Evolutionary conservation across 164 flowering plant species (phyloP).

Genomic region (Hamamelis virginiana): DNA sequence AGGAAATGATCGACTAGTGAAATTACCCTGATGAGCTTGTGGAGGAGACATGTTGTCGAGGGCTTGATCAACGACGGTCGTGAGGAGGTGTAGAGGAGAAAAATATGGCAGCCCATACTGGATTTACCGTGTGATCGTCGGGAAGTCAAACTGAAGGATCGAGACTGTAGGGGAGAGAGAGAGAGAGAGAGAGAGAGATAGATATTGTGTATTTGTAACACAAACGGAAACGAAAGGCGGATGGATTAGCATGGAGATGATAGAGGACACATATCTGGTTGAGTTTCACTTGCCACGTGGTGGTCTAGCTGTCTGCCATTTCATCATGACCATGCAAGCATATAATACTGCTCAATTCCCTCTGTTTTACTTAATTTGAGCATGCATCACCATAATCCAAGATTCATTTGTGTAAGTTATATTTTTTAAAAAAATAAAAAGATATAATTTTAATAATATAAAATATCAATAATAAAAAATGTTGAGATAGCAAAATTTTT

Average conservation of each 20-base stretch:
- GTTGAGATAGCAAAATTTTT: neutral
- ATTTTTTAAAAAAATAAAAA: too few relatives aligned
- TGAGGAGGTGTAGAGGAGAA: conserved; percentile 1
- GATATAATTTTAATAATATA: too few relatives aligned
- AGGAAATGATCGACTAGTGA: too few relatives aligned
- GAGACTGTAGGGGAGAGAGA: neutral
- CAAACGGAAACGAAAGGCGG: too few relatives aligned
- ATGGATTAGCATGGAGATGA: neutral
- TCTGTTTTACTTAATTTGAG: neutral
- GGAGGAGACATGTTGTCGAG: neutral
- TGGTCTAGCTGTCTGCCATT: neutral
- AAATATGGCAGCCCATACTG: neutral
- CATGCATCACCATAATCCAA: too few relatives aligned
- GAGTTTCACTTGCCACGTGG: conserved; percentile 1
- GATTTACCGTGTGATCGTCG: neutral
- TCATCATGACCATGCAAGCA: neutral
- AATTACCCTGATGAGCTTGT: conserved; percentile 10
- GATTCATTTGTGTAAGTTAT: too few relatives aligned
- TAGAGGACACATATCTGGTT: neutral
- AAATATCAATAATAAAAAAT: too few relatives aligned
- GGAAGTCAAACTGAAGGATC: neutral
- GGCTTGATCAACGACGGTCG: conserved; percentile 7
- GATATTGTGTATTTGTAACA: too few relatives aligned
- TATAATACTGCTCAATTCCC: neutral
- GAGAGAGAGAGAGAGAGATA: neutral